Evolutionary conservation across 176 grass and related monocot species (phyloP).

Genomic region (Sorghum bicolor): DNA sequence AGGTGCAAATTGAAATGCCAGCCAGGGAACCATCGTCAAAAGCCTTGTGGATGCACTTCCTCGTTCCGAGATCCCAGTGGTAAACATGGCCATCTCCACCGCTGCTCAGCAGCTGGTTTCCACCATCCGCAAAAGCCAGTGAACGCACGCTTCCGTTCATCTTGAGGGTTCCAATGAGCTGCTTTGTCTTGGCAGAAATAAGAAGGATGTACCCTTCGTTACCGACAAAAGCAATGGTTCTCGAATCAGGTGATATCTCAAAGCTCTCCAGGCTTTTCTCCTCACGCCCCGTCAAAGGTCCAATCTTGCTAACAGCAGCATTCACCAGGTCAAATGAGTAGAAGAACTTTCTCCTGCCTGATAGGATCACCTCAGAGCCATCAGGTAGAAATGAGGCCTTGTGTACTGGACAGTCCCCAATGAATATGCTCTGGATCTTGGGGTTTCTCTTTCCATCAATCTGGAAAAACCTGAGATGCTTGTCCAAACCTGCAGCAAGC

Average conservation of each 20-base stretch:
- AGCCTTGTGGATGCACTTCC: constrained; percentile 75
- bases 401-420: constrained; percentile 55
- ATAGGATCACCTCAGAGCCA: constrained; percentile 72
- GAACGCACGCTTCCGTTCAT: constrained; percentile 75
- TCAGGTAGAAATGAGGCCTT: constrained; percentile 79
- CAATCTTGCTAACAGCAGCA: constrained; percentile 53
- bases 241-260: constrained; percentile 87
- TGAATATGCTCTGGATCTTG: constrained; percentile 69
- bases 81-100: constrained; percentile 78
- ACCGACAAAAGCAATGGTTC: constrained; percentile 73
- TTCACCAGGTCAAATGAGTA: constrained; percentile 88
- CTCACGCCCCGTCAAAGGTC: constrained; percentile 70
- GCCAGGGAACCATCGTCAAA: constrained; percentile 64
- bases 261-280: constrained; percentile 79
- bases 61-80: constrained; percentile 79
- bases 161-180: constrained; percentile 81
- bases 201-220: constrained; percentile 87
- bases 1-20: constrained; percentile 57
- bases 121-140: constrained; percentile 66
- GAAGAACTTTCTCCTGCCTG: constrained; percentile 78
- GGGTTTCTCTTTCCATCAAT: constrained; percentile 78
- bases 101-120: constrained; percentile 59
- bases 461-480: constrained; percentile 72
- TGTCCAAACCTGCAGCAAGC: constrained; percentile 66
- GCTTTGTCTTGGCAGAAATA: constrained; percentile 74